Evolutionary conservation across 345 rosid genomes (phyloP).

Genomic region (Moricandia moricandioides): DNA sequence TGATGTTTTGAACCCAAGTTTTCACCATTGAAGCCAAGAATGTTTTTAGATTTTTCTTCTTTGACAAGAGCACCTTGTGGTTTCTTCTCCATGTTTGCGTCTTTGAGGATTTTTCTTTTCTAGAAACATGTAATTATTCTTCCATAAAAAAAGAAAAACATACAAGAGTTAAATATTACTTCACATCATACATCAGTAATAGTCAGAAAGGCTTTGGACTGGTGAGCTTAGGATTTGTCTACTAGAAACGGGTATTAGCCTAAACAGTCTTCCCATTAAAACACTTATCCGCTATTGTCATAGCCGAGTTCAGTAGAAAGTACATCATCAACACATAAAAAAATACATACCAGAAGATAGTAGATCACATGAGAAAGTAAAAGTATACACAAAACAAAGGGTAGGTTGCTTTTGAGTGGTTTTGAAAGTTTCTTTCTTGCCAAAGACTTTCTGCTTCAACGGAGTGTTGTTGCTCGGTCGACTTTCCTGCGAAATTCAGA

Average conservation of each 20-base stretch:
- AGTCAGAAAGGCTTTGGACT: conserved; percentile 96
- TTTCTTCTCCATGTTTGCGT: conserved; percentile 71
- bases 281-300: conserved; percentile 37
- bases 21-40: conserved; percentile 30
- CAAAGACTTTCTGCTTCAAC: no score
- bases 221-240: conserved; percentile 68
- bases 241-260: conserved; percentile 41
- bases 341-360: background rate
- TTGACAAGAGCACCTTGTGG: conserved; percentile 38
- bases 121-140: conserved; percentile 26
- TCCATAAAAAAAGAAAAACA: conserved; percentile 3
- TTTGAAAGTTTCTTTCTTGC: no score
- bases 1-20: conserved; percentile 38
- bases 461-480: no score
- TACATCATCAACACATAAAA: conserved; percentile 10
- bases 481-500: no score
- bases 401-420: no score
- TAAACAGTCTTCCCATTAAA: conserved; percentile 40
- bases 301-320: conserved; percentile 39
- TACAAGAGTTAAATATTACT: background rate
- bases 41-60: conserved; percentile 36
- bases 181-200: conserved; percentile 70
- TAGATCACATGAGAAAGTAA: background rate
- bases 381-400: no score
- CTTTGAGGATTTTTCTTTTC: conserved; percentile 80